phyloP scores from a whole-genome alignment of 2,329 filamentous ascomycete species.

The Arachnomyces sp. region DNA sequence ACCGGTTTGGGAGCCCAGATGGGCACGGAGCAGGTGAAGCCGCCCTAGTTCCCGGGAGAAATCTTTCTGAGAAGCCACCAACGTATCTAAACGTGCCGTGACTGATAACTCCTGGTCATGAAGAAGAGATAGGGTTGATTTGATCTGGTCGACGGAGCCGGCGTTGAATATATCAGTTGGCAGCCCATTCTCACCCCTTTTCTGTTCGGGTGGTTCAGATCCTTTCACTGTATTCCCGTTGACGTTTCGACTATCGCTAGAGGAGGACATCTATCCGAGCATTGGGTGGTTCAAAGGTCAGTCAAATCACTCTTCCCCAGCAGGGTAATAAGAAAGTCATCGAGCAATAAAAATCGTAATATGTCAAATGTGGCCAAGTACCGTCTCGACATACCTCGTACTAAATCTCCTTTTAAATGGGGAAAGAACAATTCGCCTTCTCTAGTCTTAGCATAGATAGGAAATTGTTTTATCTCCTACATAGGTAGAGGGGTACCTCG shows the following conservation, averaged over 20 bases:
- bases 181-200: constrained; percentile 1
- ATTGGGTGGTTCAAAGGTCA: too few species aligned
- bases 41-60: constrained; percentile 79
- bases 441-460: too few species aligned
- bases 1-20: constrained; percentile 78
- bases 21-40: constrained; percentile 80
- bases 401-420: too few species aligned
- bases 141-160: constrained; percentile 69
- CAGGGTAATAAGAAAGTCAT: too few species aligned
- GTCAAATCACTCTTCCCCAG: too few species aligned
- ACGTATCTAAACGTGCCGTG: constrained; percentile 63
- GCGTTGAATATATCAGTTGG: constrained; percentile 56
- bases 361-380: too few species aligned
- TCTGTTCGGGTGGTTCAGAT: constrained; percentile 6
- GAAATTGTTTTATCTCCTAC: too few species aligned
- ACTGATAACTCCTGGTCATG: constrained; percentile 69
- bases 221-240: constrained; percentile 21
- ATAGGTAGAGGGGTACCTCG: too few species aligned
- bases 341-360: too few species aligned
- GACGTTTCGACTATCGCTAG: not conserved
- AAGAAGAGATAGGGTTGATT: constrained; percentile 65
- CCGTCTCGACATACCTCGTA: too few species aligned
- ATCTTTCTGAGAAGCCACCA: constrained; percentile 77
- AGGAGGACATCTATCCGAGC: too few species aligned
- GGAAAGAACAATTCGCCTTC: too few species aligned